phyloP scores from a whole-genome alignment of 2,329 filamentous ascomycete genomes.

The Xylariaceae sp. region DNA sequence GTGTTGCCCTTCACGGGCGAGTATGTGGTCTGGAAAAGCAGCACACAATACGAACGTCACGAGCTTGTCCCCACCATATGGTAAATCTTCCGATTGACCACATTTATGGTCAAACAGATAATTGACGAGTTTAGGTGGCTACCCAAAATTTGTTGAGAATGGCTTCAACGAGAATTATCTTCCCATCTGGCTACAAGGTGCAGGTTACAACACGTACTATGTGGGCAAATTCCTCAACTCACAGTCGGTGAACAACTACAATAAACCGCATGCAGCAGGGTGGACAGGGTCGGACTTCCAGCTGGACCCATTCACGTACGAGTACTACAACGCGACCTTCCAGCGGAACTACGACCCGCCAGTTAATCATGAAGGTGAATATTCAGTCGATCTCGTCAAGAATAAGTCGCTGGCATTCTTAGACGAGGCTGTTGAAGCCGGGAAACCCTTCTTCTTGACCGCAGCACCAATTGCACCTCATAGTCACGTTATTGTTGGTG shows the following conservation, averaged over 20 bases:
- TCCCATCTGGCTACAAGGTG: conserved; percentile 53
- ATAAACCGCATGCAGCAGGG: conserved; percentile 52
- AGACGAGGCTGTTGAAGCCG: conserved; percentile 50
- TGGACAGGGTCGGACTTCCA: conserved; percentile 56
- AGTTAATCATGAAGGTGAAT: not conserved
- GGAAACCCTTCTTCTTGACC: conserved; percentile 62
- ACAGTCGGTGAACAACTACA: conserved; percentile 57
- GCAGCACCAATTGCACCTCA: conserved; percentile 66
- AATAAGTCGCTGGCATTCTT: conserved; percentile 57
- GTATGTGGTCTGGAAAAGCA: conserved; percentile 49
- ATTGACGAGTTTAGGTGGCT: conserved; percentile 35
- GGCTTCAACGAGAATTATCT: conserved; percentile 53
- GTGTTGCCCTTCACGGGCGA: conserved; percentile 57
- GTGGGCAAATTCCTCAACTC: conserved; percentile 55
- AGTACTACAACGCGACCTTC: conserved; percentile 6
- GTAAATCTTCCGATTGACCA: conserved; percentile 25
- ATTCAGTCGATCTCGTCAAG: conserved; percentile 53
- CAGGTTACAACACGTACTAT: conserved; percentile 56
- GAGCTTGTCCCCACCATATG: conserved; percentile 44
- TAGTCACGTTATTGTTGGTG: conserved; percentile 17
- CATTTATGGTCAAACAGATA: conserved; percentile 1
- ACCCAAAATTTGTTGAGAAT: conserved; percentile 48
- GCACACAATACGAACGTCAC: conserved; percentile 64
- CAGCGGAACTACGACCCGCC: conserved; percentile 8
- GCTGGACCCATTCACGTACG: conserved; percentile 52